Conservation (phyloP, 192 early-diverging fungal species). For the Mortierella antarctica region DNA sequence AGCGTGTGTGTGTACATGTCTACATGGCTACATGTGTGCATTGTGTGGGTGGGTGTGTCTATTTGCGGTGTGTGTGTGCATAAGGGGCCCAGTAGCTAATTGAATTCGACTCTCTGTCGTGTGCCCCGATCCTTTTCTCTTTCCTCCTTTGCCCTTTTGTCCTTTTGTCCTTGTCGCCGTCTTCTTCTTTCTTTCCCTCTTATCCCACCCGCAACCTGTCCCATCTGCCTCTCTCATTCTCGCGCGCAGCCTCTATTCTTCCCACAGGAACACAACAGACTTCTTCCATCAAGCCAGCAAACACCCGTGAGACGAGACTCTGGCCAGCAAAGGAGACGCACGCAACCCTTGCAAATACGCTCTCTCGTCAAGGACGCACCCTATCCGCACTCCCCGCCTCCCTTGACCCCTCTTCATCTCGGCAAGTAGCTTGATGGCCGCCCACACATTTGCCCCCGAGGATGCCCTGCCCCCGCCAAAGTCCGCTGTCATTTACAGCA, state of each 20-base stretch:
- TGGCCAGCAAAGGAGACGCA: too few relatives aligned
- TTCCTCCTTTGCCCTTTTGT: not conserved
- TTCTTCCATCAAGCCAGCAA: not conserved
- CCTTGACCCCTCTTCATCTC: not conserved
- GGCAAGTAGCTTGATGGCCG: slow-evolving; percentile 28
- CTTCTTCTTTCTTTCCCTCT: not conserved
- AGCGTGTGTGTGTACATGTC: too few relatives aligned
- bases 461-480: slow-evolving; percentile 54
- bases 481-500: slow-evolving; percentile 54
- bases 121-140: not conserved
- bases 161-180: not conserved
- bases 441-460: slow-evolving; percentile 56
- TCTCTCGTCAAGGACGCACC: not conserved
- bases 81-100: not conserved
- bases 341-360: too few relatives aligned
- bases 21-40: too few relatives aligned
- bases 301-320: not conserved
- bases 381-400: not conserved
- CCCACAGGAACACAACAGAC: not conserved
- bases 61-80: not conserved
- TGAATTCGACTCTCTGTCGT: not conserved
- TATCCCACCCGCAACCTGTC: not conserved
- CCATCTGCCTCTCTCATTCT: not conserved
- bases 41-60: too few relatives aligned
- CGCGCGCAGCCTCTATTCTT: not conserved